Evolutionary conservation across 2,329 filamentous ascomycete genomes (phyloP).

Genomic region (Colletotrichum abscissum): DNA sequence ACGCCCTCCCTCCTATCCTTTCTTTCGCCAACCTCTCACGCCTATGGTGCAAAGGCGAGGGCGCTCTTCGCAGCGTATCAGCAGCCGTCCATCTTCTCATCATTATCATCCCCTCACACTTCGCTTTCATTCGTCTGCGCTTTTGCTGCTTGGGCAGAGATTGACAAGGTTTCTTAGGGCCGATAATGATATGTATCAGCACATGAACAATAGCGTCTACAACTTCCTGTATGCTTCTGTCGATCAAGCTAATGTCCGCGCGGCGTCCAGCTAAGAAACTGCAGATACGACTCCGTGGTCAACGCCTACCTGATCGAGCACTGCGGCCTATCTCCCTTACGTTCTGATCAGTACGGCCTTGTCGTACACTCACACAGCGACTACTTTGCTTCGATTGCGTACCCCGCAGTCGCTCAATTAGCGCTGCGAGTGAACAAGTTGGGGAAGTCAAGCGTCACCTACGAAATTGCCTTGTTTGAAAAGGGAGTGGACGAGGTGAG

Average conservation of each 20-base stretch:
- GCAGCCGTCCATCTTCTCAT: slow-evolving; percentile 13
- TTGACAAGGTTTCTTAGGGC: slow-evolving; percentile 64
- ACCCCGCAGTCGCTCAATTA: slow-evolving; percentile 84
- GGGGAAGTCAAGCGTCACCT: slow-evolving; percentile 87
- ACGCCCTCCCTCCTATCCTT: background rate
- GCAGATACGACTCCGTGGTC: slow-evolving; percentile 86
- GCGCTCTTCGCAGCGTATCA: background rate
- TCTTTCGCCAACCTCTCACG: background rate
- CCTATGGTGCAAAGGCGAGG: background rate
- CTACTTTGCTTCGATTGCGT: slow-evolving; percentile 85
- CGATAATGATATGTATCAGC: slow-evolving; percentile 95
- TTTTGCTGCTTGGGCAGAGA: slow-evolving; percentile 12
- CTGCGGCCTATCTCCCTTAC: slow-evolving; percentile 78
- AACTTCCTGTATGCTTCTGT: slow-evolving; percentile 72
- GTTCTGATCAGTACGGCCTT: slow-evolving; percentile 80
- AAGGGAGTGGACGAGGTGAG: slow-evolving; percentile 78
- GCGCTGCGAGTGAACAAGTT: slow-evolving; percentile 85
- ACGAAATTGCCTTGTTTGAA: slow-evolving; percentile 90
- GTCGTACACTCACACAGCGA: slow-evolving; percentile 89
- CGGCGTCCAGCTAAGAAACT: slow-evolving; percentile 3
- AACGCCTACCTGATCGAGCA: slow-evolving; percentile 88
- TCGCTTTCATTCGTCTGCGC: slow-evolving; percentile 5
- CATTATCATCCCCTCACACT: slow-evolving; percentile 19
- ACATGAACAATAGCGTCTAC: slow-evolving; percentile 93
- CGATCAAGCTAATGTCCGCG: background rate